phyloP scores from a whole-genome alignment of 805 yeast species.

The Teunomyces cretensis region DNA sequence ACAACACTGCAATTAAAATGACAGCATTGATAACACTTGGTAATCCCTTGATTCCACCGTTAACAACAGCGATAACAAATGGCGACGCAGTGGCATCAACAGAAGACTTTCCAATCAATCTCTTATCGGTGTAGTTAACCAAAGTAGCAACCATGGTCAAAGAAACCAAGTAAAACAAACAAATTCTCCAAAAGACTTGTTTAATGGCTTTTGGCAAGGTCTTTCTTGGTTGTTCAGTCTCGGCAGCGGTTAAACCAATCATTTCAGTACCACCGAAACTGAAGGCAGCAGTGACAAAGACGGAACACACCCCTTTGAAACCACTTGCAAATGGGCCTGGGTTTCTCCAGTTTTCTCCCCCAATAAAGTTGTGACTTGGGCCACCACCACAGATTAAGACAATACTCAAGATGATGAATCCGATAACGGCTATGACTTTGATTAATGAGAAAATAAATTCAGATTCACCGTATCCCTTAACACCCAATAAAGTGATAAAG shows the following conservation, averaged over 20 bases:
- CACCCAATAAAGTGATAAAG: slow-evolving; percentile 51
- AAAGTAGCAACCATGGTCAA: slow-evolving; percentile 22
- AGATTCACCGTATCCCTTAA: slow-evolving; percentile 55
- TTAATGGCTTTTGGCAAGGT: slow-evolving; percentile 39
- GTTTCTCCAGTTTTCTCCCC: slow-evolving; percentile 49
- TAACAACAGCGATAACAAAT: slow-evolving; percentile 66
- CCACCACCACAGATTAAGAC: slow-evolving; percentile 54
- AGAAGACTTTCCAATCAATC: slow-evolving; percentile 44
- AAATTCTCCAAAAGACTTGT: slow-evolving; percentile 42
- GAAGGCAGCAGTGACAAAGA: slow-evolving; percentile 41
- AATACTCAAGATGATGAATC: slow-evolving; percentile 47
- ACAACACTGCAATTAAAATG: slow-evolving; percentile 63
- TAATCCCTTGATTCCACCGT: slow-evolving; percentile 62
- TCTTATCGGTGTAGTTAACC: slow-evolving; percentile 18
- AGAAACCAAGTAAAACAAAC: slow-evolving; percentile 33
- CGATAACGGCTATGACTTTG: slow-evolving; percentile 49
- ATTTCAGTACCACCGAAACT: slow-evolving; percentile 42
- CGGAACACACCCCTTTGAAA: slow-evolving; percentile 38
- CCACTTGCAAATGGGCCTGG: slow-evolving; percentile 59
- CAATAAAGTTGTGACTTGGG: slow-evolving; percentile 47
- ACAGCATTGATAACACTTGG: slow-evolving; percentile 68
- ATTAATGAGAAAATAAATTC: slow-evolving; percentile 50
- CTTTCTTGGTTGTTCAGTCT: slow-evolving; percentile 34
- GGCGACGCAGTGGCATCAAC: slow-evolving; percentile 71
- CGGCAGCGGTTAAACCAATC: slow-evolving; percentile 42